These are phyloP conservation scores for Malassezia slooffiae DNA, from an alignment of 1,284 basidiomycete genomes.

Conservation along the genomic window DNA sequence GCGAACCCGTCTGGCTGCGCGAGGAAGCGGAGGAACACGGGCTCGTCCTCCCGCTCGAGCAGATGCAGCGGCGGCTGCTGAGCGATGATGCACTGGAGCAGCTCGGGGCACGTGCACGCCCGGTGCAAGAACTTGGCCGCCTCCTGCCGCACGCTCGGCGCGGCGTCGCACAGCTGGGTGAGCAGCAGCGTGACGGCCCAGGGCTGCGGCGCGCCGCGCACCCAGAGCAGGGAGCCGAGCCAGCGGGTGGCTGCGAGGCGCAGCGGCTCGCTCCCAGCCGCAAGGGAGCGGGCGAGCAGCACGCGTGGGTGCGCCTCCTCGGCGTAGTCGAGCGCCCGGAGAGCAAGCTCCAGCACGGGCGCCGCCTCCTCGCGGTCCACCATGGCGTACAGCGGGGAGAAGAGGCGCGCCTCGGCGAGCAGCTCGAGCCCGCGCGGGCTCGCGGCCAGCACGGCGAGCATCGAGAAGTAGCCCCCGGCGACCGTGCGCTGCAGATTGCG, in stretches of 20 bases:
- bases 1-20: slow-evolving; percentile 84
- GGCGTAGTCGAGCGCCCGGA: slow-evolving; percentile 53
- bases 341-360: not conserved
- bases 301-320: slow-evolving; percentile 36
- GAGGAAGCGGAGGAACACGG: slow-evolving; percentile 75
- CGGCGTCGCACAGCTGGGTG: slow-evolving; percentile 88
- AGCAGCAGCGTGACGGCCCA: slow-evolving; percentile 57
- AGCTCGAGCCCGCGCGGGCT: slow-evolving; percentile 75
- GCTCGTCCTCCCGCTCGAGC: slow-evolving; percentile 80
- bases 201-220: slow-evolving; percentile 17
- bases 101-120: slow-evolving; percentile 70
- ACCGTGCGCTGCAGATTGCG: slow-evolving; percentile 70
- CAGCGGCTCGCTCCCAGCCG: slow-evolving; percentile 46
- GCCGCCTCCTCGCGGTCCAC: slow-evolving; percentile 57
- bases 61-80: slow-evolving; percentile 91
- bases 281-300: slow-evolving; percentile 82
- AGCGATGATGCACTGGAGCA: slow-evolving; percentile 79
- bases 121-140: slow-evolving; percentile 81
- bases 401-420: slow-evolving; percentile 80
- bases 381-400: slow-evolving; percentile 86
- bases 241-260: slow-evolving; percentile 78
- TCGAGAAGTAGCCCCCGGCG: slow-evolving; percentile 85
- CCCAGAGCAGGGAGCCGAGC: slow-evolving; percentile 53
- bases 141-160: slow-evolving; percentile 73
- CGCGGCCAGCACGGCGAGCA: slow-evolving; percentile 81